Percentiles rank a stretch among this genome's conserved stretches.
phyloP scores from a whole-genome alignment of 2,329 filamentous ascomycete genomes.

The Ophiostoma angusticollis region DNA sequence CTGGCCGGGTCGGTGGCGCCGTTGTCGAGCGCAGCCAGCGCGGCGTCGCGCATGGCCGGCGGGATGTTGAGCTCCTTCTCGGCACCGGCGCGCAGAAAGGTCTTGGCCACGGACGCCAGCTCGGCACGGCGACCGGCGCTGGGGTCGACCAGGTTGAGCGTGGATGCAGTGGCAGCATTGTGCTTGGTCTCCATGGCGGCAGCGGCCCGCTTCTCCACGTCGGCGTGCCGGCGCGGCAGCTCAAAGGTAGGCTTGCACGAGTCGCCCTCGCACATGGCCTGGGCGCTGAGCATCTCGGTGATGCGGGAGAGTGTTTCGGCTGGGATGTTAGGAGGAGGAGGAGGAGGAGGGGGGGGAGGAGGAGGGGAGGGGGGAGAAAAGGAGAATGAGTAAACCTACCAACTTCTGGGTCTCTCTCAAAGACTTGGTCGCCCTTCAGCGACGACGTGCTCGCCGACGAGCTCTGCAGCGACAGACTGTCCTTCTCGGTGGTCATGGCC shows the following conservation, averaged over 20 bases:
- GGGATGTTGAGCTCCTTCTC: conserved; percentile 37
- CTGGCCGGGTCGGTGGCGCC: conserved; percentile 26
- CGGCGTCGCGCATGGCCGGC: conserved; percentile 26
- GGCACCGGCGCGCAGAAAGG: conserved; percentile 28
- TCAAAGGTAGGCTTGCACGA: conserved; percentile 10
- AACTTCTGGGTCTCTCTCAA: too few species aligned
- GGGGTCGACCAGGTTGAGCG: conserved; percentile 12
- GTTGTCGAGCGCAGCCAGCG: conserved; percentile 23
- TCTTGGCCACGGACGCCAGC: conserved; percentile 27
- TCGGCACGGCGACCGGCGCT: conserved; percentile 16
- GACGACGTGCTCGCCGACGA: conserved; percentile 18
- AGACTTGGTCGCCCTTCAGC: too few species aligned
- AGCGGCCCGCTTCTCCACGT: conserved; percentile 4
- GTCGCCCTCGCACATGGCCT: conserved; percentile 17
- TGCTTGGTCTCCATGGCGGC: background rate
- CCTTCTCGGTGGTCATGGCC: conserved; percentile 14
- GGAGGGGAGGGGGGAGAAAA: too few species aligned
- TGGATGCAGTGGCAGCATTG: conserved; percentile 1
- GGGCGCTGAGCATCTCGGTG: conserved; percentile 21
- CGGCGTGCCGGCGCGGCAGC: too few species aligned
- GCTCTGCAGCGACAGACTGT: conserved; percentile 17
- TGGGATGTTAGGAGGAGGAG: too few species aligned
- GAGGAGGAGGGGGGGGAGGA: too few species aligned
- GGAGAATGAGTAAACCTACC: too few species aligned
- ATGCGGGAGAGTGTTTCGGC: conserved; percentile 22